A percentile compares a stretch with the other conserved stretches of the same genome.
These are phyloP conservation scores for Lonicera japonica DNA, from an alignment of 129 eudicot genomes.

Conservation along the genomic window DNA sequence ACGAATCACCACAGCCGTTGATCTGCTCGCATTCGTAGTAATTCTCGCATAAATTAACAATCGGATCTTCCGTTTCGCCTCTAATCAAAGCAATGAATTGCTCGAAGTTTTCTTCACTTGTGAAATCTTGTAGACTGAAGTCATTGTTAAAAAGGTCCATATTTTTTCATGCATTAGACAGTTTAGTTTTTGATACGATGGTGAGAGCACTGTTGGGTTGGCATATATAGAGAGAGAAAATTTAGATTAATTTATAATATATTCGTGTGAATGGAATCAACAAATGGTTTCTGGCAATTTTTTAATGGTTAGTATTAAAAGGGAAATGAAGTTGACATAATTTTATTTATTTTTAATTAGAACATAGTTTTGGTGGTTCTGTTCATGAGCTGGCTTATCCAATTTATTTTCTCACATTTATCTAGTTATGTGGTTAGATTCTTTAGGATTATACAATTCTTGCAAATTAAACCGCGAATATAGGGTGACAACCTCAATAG, in stretches of 20 bases:
- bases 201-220: not conserved
- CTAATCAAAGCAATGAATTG: slow-evolving; percentile 44
- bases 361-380: too few relatives aligned
- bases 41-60: slow-evolving; percentile 17
- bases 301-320: not conserved
- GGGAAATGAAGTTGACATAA: not conserved
- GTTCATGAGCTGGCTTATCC: too few relatives aligned
- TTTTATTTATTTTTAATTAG: too few relatives aligned
- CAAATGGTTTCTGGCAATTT: not conserved
- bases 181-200: slow-evolving; percentile 3
- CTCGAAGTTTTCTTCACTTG: slow-evolving; percentile 43
- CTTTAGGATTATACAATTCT: too few relatives aligned
- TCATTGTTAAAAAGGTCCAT: slow-evolving; percentile 21
- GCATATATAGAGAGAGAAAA: not conserved
- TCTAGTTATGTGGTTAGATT: too few relatives aligned
- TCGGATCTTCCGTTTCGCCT: slow-evolving; percentile 32
- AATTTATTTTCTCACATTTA: too few relatives aligned
- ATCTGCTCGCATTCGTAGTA: slow-evolving; percentile 32
- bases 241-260: too few relatives aligned
- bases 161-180: slow-evolving; percentile 13
- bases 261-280: slow-evolving; percentile 14
- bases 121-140: slow-evolving; percentile 29
- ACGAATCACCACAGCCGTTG: slow-evolving; percentile 13
- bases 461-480: too few relatives aligned
- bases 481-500: too few relatives aligned